Evolutionary conservation across 2,329 filamentous ascomycete genomes (phyloP).

Genomic region (Cryphonectria nitschkei): DNA sequence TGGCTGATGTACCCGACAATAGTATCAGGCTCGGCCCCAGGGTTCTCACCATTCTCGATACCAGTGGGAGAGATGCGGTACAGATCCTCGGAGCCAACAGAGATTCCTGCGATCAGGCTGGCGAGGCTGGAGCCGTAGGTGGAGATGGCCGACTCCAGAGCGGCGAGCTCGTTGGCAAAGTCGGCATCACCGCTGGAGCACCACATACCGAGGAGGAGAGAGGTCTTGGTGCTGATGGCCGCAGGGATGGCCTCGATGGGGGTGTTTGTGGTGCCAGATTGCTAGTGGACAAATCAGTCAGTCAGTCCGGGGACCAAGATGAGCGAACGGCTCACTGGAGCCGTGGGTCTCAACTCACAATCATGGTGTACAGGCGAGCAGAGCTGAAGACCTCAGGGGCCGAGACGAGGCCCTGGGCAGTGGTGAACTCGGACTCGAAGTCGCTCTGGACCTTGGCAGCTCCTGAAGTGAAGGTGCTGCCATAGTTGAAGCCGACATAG

Average conservation of each 20-base stretch:
- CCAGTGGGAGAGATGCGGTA: conserved; percentile 77
- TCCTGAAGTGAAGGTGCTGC: conserved; percentile 63
- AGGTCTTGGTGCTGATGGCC: conserved; percentile 79
- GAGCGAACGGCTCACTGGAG: background rate
- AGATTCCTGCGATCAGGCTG: conserved; percentile 76
- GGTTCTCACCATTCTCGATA: conserved; percentile 61
- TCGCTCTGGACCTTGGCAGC: conserved; percentile 63
- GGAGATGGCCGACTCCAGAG: conserved; percentile 69
- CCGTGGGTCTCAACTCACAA: conserved; percentile 37
- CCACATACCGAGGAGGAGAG: conserved; percentile 84
- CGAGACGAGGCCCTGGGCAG: conserved; percentile 65
- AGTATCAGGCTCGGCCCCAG: conserved; percentile 64
- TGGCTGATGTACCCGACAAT: conserved; percentile 72
- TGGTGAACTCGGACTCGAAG: conserved; percentile 72
- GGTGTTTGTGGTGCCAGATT: conserved; percentile 66
- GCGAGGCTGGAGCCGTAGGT: conserved; percentile 70
- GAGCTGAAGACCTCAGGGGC: conserved; percentile 66
- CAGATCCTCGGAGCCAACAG: conserved; percentile 83
- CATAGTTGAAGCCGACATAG: conserved; percentile 76
- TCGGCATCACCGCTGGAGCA: conserved; percentile 64
- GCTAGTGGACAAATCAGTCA: conserved; percentile 37
- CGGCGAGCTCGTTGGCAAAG: conserved; percentile 74
- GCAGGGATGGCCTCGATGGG: conserved; percentile 78
- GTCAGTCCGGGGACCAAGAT: background rate
- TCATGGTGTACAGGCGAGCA: conserved; percentile 74